These are phyloP conservation scores for Suhomyces kilbournensis DNA, from an alignment of 805 yeast species.

Conservation along the genomic window DNA sequence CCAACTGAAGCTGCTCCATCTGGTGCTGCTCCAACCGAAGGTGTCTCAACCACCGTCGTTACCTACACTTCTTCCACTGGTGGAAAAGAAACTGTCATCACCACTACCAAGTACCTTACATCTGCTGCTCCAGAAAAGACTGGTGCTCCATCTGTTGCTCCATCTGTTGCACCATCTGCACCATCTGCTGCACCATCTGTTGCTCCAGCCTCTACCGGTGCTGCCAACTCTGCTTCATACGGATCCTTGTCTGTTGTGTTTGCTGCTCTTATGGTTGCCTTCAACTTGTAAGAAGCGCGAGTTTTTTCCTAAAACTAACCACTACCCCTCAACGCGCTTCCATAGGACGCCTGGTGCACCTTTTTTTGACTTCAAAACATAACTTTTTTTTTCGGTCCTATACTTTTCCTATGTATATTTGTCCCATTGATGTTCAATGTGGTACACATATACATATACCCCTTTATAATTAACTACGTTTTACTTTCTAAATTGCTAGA, in stretches of 20 bases:
- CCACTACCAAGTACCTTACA: slow-evolving; percentile 8
- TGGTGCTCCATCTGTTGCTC: neutral
- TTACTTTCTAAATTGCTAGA: neutral
- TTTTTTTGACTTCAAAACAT: neutral
- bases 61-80: slow-evolving; percentile 2
- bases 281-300: slow-evolving; percentile 7
- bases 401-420: neutral
- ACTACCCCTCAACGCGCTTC: neutral
- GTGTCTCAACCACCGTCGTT: neutral
- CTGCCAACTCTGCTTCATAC: slow-evolving; percentile 5
- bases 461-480: neutral
- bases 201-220: slow-evolving; percentile 8
- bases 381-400: slow-evolving; percentile 3
- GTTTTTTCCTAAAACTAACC: neutral
- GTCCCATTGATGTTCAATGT: neutral
- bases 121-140: neutral
- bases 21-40: slow-evolving; percentile 2
- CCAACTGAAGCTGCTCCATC: neutral
- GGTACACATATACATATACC: neutral
- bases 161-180: slow-evolving; percentile 1
- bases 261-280: slow-evolving; percentile 9
- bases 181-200: slow-evolving; percentile 4
- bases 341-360: slow-evolving; percentile 3
- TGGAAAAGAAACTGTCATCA: slow-evolving; percentile 1
- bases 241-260: slow-evolving; percentile 9